Percentiles rank a stretch among this genome's conserved stretches.
Evolutionary conservation across 2,329 filamentous ascomycete species (phyloP).

Genomic region (Pleurostoma richardsiae): DNA sequence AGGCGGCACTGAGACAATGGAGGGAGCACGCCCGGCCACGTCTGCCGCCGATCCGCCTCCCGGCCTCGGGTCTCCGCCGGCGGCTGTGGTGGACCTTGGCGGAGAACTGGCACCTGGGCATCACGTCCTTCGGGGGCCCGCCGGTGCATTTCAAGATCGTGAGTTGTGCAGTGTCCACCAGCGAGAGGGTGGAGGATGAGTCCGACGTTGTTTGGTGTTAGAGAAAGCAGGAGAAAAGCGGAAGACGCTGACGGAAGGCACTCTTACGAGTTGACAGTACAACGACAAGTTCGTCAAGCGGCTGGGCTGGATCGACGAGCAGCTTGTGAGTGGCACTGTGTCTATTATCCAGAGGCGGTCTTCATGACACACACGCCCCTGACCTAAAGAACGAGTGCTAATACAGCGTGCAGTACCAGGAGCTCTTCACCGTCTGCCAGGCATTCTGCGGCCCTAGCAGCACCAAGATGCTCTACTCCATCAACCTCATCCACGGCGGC

Average conservation of each 20-base stretch:
- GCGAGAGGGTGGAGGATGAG: too few species aligned
- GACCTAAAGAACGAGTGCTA: too few species aligned
- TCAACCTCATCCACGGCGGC: constrained; percentile 59
- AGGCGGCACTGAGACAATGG: too few species aligned
- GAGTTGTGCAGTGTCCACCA: constrained; percentile 7
- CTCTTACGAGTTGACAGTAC: constrained; percentile 27
- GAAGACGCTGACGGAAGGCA: too few species aligned
- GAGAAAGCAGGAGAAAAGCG: too few species aligned
- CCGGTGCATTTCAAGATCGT: constrained; percentile 66
- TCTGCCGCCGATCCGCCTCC: too few species aligned
- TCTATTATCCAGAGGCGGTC: background rate
- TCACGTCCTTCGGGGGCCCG: constrained; percentile 63
- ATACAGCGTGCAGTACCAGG: constrained; percentile 52
- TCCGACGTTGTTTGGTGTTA: too few species aligned
- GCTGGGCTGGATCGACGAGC: constrained; percentile 62
- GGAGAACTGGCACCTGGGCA: constrained; percentile 54
- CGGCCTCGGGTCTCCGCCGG: background rate
- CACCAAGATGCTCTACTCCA: constrained; percentile 68
- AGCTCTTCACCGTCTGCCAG: constrained; percentile 66
- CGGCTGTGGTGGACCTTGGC: background rate
- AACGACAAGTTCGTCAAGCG: constrained; percentile 57
- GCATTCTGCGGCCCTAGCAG: constrained; percentile 62
- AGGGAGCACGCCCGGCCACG: too few species aligned
- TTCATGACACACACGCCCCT: background rate
- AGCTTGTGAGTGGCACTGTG: constrained; percentile 42